Base-by-base conservation (phyloP, 75 land plant species). In the Adiantum capillusveneris region DNA sequence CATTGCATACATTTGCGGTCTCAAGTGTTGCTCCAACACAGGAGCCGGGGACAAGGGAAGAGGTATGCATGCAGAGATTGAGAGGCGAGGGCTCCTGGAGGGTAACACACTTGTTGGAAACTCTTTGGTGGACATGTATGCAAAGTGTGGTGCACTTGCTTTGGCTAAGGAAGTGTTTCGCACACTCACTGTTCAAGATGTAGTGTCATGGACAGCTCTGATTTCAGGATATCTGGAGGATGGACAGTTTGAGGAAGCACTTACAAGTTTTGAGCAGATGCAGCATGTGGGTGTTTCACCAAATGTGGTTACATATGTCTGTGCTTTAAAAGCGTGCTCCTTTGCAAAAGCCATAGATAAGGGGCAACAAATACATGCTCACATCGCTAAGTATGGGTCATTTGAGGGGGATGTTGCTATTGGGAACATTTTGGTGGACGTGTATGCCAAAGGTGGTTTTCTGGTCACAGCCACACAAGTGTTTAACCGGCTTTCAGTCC, bases 51-150 rank as follows among this genome's bases (percentile, higher is more conserved):
- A 67, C 36, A 20, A 34, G 52, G 69, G 65, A 11, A 60, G 58
- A 19, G 53, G 19, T 13, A 61, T 49, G n/a, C 69, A 67, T 36
- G 52, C 16, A 24, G 39, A 60, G 29, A 25, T 52, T 1, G 24
- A 18, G 34, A 67, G 44, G 19, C 48, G 53, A 21, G 55, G 69
- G 16, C 36, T 67, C 6, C 12, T 25, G 29, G 27, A 6, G 3
- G 22, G 50, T 18, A 46, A 46, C 17, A 17, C 14, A n/a, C 3
- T 74, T 25, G 71, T 81, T 37, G 71, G 71, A 11, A 77, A 73
- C 20, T 77, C 77, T 6, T 60, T 81, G 0, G 39, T 81, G 5
- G 77, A 81, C 39, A 77, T 81, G 84, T 81, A 81, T 61, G 70
- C 77, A 13, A 81, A 81, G 52, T 81, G 84, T 70, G 84, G 84